Evolutionary conservation across 2,329 filamentous ascomycete genomes (phyloP), one percentile per base, ranked within the genome.

Genomic region (Leptographium procerum): DNA sequence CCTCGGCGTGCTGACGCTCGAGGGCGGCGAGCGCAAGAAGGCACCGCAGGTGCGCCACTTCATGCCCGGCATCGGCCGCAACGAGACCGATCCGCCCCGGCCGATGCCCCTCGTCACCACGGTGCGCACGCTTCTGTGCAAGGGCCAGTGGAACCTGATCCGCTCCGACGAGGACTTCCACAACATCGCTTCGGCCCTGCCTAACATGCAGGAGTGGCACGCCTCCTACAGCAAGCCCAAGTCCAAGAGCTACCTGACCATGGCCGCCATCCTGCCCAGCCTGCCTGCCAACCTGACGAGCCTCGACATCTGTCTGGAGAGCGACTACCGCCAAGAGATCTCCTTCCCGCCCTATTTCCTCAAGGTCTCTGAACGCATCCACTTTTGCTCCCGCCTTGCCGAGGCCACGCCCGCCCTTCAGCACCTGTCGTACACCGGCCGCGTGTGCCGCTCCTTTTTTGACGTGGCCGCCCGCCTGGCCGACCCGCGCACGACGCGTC

Each of bases 91-190:
- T 8, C 6, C 28, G 22, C 57, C 47, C 52, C 61, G 56, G 16
- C 53, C 58, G 45, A 70, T 70, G 58, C 66, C 68, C 22, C 65
- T 62, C 24, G 72, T 87, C 3, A 69, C 74, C 3, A 79, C 80
- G 3, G 78, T 90, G 34, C 78, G 79, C 57, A 88, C 85, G 0
- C 76, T 90, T 24, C 81, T 89, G 50, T 86, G 86, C 69, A 84
- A 86, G 65, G 87, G 87, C 8, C 85, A 89, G 64, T 91, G 87
- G 87, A 90, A 90, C 66, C 76, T 90, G 31, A 86, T 89, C 69
- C 77, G 87, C 52, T 75, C 78, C 19, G 73, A 80, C 50, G 72
- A 75, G 22, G 85, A 90, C 68, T 89, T 87, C 70, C 71, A 76
- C 58, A 77, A 75, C 56, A 77, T 91, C 55, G 75, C 82, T 24